A percentile compares a stretch with the other conserved stretches of the same genome.
Evolutionary conservation across 2,329 filamentous ascomycete species (phyloP).

Genomic region (Cryoendolithus antarcticus): DNA sequence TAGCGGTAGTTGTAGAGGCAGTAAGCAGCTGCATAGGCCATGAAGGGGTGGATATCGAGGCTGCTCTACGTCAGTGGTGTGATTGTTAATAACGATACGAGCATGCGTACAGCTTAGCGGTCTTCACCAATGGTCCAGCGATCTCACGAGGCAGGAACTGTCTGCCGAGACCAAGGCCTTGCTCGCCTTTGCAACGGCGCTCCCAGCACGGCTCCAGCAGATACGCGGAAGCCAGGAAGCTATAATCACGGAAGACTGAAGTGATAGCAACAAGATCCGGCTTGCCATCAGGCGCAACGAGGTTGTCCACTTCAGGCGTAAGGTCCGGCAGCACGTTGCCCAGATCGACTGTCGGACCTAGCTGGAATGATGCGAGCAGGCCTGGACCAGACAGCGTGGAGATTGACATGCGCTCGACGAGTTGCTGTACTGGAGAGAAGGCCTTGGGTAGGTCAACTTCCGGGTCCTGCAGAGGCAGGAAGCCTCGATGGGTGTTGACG

Average conservation of each 20-base stretch:
- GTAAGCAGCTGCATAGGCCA: constrained; percentile 61
- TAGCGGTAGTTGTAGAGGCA: constrained; percentile 52
- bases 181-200: constrained; percentile 47
- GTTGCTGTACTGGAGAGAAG: constrained; percentile 59
- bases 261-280: constrained; percentile 69
- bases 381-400: constrained; percentile 64
- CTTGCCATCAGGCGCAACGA: constrained; percentile 41
- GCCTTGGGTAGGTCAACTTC: constrained; percentile 50
- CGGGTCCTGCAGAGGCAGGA: constrained; percentile 50
- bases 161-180: constrained; percentile 66
- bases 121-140: constrained; percentile 68
- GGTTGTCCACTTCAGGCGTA: constrained; percentile 45
- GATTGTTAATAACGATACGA: background rate
- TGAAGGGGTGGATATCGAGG: constrained; percentile 74
- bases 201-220: constrained; percentile 85
- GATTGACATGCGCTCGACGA: constrained; percentile 69
- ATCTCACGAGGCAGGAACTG: constrained; percentile 61
- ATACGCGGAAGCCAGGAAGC: constrained; percentile 80
- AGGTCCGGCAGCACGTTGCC: constrained; percentile 61
- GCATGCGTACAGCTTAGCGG: constrained; percentile 66
- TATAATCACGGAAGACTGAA: constrained; percentile 82
- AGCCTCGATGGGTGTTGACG: constrained; percentile 63
- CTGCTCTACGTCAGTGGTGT: constrained; percentile 23
- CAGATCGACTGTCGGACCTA: constrained; percentile 57
- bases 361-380: constrained; percentile 58